Conservation (phyloP, 2,329 filamentous ascomycete species). For the Thielaviopsis euricoi region DNA sequence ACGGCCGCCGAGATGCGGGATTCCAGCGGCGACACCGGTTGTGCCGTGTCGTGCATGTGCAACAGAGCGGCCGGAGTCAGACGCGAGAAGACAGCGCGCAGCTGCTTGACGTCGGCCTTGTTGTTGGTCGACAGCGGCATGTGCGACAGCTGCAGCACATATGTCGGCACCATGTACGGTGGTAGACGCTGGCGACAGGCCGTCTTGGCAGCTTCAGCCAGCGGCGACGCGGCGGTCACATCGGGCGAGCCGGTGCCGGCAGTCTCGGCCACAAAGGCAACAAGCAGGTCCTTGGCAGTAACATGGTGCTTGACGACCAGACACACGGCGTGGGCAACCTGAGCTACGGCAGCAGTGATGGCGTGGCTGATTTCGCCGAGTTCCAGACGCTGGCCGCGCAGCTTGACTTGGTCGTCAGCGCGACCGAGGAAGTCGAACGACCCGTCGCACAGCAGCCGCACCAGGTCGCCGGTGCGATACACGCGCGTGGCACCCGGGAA, state of each 20-base stretch:
- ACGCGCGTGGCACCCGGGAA: constrained; percentile 47
- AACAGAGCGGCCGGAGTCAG: constrained; percentile 33
- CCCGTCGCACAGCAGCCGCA: constrained; percentile 61
- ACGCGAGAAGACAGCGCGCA: constrained; percentile 39
- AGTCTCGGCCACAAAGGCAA: constrained; percentile 47
- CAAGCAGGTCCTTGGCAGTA: constrained; percentile 66
- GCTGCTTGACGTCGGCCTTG: constrained; percentile 60
- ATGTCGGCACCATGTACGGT: constrained; percentile 80
- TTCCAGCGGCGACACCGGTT: constrained; percentile 23
- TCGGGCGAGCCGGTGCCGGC: background rate
- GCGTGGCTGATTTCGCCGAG: constrained; percentile 82
- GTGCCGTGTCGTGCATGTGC: constrained; percentile 17
- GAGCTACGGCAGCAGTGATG: constrained; percentile 43
- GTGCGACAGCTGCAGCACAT: constrained; percentile 52
- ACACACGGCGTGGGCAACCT: constrained; percentile 55
- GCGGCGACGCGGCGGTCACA: background rate
- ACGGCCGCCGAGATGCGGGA: constrained; percentile 36
- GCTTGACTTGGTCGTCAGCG: constrained; percentile 81
- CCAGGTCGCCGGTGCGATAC: constrained; percentile 81
- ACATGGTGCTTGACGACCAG: constrained; percentile 53
- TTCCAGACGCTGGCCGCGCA: constrained; percentile 76
- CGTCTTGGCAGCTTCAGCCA: constrained; percentile 26
- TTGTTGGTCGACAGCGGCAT: constrained; percentile 81
- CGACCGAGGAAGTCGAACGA: constrained; percentile 79
- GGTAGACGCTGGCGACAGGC: constrained; percentile 58